These are phyloP conservation scores for Hemisphaericaspora nanyangensis DNA, from an alignment of 805 yeast genomes.

Conservation along the genomic window DNA sequence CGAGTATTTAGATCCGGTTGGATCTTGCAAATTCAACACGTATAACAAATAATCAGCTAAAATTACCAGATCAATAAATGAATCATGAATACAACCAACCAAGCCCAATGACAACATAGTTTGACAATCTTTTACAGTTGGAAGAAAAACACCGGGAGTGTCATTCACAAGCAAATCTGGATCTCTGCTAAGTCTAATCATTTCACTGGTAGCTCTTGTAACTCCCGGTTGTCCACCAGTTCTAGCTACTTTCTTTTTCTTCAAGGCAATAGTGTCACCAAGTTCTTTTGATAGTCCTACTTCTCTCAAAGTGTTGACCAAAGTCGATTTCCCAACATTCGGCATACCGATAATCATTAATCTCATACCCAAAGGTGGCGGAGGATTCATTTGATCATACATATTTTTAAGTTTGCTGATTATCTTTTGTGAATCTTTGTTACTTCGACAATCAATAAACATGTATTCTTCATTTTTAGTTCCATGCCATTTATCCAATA, in stretches of 20 bases:
- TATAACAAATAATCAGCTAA: slow-evolving; percentile 83
- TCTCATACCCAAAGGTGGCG: slow-evolving; percentile 81
- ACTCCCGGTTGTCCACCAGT: slow-evolving; percentile 92
- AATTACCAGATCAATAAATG: slow-evolving; percentile 74
- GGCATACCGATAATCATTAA: slow-evolving; percentile 91
- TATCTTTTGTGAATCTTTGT: slow-evolving; percentile 47
- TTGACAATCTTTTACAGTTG: slow-evolving; percentile 59
- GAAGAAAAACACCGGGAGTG: slow-evolving; percentile 90
- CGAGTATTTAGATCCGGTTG: slow-evolving; percentile 40
- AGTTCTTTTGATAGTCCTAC: slow-evolving; percentile 27
- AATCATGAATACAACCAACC: slow-evolving; percentile 69
- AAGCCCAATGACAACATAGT: slow-evolving; percentile 73
- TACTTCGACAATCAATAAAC: slow-evolving; percentile 56
- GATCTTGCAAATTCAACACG: slow-evolving; percentile 62
- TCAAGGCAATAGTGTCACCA: slow-evolving; percentile 27
- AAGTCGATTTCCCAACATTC: slow-evolving; percentile 92
- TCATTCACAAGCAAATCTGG: slow-evolving; percentile 76
- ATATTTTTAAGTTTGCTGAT: slow-evolving; percentile 46
- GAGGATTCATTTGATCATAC: slow-evolving; percentile 48
- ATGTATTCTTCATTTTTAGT: slow-evolving; percentile 28
- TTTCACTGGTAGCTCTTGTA: slow-evolving; percentile 73
- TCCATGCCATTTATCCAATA: slow-evolving; percentile 33
- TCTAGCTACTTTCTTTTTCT: slow-evolving; percentile 62
- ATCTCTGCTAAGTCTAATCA: slow-evolving; percentile 55
- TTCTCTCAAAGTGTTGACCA: slow-evolving; percentile 69